Evolutionary conservation across 441 rosid species (phyloP), one percentile per base, ranked within the genome.

Genomic region (Bocquillonia castaneifolia): DNA sequence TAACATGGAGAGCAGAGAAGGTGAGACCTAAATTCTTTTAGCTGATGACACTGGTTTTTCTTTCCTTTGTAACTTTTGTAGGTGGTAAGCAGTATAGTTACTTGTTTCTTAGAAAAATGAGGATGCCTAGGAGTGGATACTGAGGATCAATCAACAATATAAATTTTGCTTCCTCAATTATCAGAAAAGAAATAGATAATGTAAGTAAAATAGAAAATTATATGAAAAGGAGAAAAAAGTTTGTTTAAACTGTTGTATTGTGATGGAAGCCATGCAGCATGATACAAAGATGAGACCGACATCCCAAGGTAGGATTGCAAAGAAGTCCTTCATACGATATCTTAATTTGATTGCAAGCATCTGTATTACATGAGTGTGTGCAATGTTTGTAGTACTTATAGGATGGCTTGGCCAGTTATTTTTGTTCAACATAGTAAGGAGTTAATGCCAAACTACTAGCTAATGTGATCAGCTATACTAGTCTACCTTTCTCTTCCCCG

Each of bases 1-100:
- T 90, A 26, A 83, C 90, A 29, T 93, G 97, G 97, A 88, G 98
- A 79, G 89, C 90, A 51, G 91, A 90, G 76, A 91, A 90, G 92
- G 98, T 90, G 66, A 70, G 67, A 7, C 40, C 62, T 25, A 13
- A 18, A 13, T 31, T 20, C 4, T n/a, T 26, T 66, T 22, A 64
- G 34, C 4, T 50, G 9, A 34, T 50, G 14, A 64, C 56, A 36
- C 20, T 50, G 50, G 28, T 7, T 50, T 18, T 66, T 39, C 52
- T 48, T 20, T 22, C 60, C 18, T 48, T 14, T 34, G 51, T 22
- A 48, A n/a, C 12, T 56, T 51, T 32, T 50, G 42, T 15, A 50
- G 32, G 29, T 32, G 22, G 6, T 3, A 31, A n/a, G n/a, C n/a
- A n/a, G n/a, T n/a, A n/a, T n/a, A n/a, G n/a, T n/a, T n/a, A n/a